Evolutionary conservation across 129 eudicot genomes (phyloP), one percentile per base, ranked within the genome.

Genomic region (Solidago caesia): DNA sequence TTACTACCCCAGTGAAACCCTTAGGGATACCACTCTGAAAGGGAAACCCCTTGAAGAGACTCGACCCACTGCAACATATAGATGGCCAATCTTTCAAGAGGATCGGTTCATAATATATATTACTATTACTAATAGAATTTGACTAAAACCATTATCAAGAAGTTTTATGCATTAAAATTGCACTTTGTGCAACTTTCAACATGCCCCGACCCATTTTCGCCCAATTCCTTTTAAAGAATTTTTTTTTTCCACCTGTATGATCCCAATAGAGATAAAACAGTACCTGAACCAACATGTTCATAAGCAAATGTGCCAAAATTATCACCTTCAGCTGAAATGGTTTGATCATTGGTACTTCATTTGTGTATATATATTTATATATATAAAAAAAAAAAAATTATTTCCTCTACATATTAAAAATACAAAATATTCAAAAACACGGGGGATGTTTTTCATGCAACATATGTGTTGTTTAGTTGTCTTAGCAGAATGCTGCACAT

Each of bases 401-500:
- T 72, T 67, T 60, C 74, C 81, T 71, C 69, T 63, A 55, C 57
- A 82, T 48, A 45, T 72, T 56, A 7, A 58, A 51, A 75, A 64
- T 79, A 42, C 33, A 70, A 26, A 52, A 51, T 15, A 71, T 70
- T 71, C 70, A 60, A 10, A 76, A 70, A 66, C 26, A 79, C 26
- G 44, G 47, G 47, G 73, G 67, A 46, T 42, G 27, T 66, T 52
- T 60, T 59, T 77, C 68, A 82, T 62, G 77, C 74, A 75, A 78
- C 63, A 70, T 79, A 71, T 65, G 80, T 68, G 71, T 76, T 79
- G 77, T 64, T 79, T 64, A 74, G 51, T 68, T 61, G 66, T 70
- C 75, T 69, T 57, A 61, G 65, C 70, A 73, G 66, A 68, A 72
- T 76, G 47, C 74, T 80, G 84, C 84, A 80, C 70, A 75, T 29